Percentiles rank a stretch among this genome's conserved stretches.
phyloP scores from a whole-genome alignment of 2,329 filamentous ascomycete species.

The Fusarium siculi region DNA sequence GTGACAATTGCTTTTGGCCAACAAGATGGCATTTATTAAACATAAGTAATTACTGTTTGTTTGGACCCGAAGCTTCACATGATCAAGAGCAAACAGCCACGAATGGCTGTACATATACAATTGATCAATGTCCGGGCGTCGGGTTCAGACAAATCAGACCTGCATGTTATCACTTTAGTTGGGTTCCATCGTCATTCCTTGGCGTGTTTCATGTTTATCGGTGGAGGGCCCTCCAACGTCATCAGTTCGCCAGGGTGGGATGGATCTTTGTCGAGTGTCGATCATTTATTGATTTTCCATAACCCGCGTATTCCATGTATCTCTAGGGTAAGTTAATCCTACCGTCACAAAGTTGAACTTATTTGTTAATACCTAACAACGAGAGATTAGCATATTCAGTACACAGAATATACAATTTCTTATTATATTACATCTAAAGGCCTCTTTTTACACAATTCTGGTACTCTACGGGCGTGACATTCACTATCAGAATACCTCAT shows the following conservation, averaged over 20 bases:
- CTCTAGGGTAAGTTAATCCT: conserved; percentile 17
- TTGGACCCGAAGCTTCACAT: neutral
- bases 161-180: neutral
- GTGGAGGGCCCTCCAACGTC: conserved; percentile 19
- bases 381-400: neutral
- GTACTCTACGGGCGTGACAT: too few relatives aligned
- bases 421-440: neutral
- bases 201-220: conserved; percentile 37
- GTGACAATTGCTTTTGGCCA: neutral
- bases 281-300: conserved; percentile 11
- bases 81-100: conserved; percentile 1
- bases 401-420: neutral
- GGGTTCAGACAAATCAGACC: conserved; percentile 4
- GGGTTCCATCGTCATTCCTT: conserved; percentile 12
- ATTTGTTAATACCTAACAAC: neutral
- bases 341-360: neutral
- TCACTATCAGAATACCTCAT: neutral
- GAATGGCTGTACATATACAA: neutral
- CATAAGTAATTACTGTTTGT: neutral
- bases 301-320: neutral
- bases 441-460: neutral
- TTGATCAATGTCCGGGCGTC: neutral
- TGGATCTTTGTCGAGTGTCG: conserved; percentile 23
- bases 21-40: neutral
- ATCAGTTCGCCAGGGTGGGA: conserved; percentile 5